These are phyloP conservation scores for Millerago galiae DNA, from an alignment of 805 yeast genomes.

Conservation along the genomic window DNA sequence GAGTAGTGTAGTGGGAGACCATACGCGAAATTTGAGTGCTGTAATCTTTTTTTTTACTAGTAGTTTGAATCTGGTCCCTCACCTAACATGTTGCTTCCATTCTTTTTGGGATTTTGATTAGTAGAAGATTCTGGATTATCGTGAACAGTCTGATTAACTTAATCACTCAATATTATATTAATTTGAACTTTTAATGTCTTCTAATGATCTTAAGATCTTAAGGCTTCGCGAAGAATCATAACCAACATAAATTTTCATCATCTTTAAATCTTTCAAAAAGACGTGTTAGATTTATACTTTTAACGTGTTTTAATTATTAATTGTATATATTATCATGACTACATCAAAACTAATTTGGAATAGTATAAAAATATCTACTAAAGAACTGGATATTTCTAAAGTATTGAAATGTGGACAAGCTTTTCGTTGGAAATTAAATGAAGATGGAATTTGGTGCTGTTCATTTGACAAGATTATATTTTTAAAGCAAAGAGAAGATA, in stretches of 20 bases:
- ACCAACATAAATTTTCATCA: background rate
- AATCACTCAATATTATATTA: too few relatives aligned
- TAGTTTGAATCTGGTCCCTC: too few relatives aligned
- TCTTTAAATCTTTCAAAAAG: too few relatives aligned
- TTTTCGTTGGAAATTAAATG: slow-evolving; percentile 44
- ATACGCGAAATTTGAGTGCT: too few relatives aligned
- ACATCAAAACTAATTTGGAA: slow-evolving; percentile 15
- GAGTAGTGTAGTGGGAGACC: too few relatives aligned
- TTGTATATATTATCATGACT: background rate
- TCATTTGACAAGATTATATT: slow-evolving; percentile 56
- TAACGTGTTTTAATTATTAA: background rate
- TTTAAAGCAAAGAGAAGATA: slow-evolving; percentile 48
- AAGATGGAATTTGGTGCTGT: slow-evolving; percentile 60
- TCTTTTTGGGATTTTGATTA: too few relatives aligned
- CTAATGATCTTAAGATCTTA: too few relatives aligned
- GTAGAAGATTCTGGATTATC: too few relatives aligned
- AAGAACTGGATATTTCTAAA: slow-evolving; percentile 53
- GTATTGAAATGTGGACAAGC: slow-evolving; percentile 85
- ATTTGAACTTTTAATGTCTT: too few relatives aligned
- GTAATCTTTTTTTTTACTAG: too few relatives aligned
- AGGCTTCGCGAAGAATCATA: background rate
- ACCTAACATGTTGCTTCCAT: too few relatives aligned
- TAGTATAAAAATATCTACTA: slow-evolving; percentile 9
- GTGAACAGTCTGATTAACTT: too few relatives aligned
- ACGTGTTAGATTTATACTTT: background rate